Evolutionary conservation across 129 eudicot species (phyloP).

Genomic region (Dittrichia graveolens): DNA sequence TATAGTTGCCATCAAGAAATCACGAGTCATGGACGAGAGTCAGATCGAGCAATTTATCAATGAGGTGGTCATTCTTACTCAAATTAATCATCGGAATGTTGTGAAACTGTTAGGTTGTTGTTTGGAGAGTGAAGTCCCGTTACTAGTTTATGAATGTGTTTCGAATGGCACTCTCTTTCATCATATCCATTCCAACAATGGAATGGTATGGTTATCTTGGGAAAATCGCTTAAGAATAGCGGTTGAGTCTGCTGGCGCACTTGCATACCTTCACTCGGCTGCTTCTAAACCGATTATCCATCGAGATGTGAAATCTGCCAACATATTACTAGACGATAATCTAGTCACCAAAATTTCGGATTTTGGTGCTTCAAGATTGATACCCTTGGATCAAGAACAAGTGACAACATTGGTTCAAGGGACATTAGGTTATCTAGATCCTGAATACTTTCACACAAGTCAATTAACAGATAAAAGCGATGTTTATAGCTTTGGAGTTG

Average conservation of each 20-base stretch:
- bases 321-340: slow-evolving; percentile 37
- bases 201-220: slow-evolving; percentile 13
- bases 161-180: slow-evolving; percentile 8
- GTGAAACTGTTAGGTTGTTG: slow-evolving; percentile 5
- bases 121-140: not conserved
- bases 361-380: slow-evolving; percentile 33
- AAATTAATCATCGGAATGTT: slow-evolving; percentile 1
- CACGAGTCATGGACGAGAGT: slow-evolving; percentile 30
- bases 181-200: not conserved
- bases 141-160: slow-evolving; percentile 2
- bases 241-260: slow-evolving; percentile 14
- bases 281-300: not conserved
- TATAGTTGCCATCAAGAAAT: slow-evolving; percentile 49
- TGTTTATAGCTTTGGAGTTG: slow-evolving; percentile 34
- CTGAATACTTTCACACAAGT: slow-evolving; percentile 30
- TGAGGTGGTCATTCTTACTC: slow-evolving; percentile 39
- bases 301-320: slow-evolving; percentile 41
- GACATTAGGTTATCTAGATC: slow-evolving; percentile 34
- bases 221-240: slow-evolving; percentile 20
- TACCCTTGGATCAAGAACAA: slow-evolving; percentile 38
- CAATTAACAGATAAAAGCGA: slow-evolving; percentile 33
- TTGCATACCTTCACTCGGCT: slow-evolving; percentile 12
- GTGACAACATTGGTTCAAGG: slow-evolving; percentile 25
- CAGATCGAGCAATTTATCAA: slow-evolving; percentile 51
- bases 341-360: slow-evolving; percentile 36